Percentiles rank a stretch among this genome's conserved stretches.
Evolutionary conservation across 192 early-diverging fungal genomes (phyloP).

Genomic region (Coemansia interrupta): DNA sequence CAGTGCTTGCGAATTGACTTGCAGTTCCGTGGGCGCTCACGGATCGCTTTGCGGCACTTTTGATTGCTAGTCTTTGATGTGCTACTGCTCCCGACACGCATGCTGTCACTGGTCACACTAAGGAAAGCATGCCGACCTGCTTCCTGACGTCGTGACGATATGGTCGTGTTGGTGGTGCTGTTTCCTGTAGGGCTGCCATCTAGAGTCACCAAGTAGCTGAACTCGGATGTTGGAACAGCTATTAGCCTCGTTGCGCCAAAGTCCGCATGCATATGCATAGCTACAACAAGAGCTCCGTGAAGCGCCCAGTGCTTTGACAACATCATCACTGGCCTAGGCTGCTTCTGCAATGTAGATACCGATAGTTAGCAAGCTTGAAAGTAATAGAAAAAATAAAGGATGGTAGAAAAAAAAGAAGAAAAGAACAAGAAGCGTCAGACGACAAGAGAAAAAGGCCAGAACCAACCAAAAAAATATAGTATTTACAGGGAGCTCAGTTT

Average conservation of each 20-base stretch:
- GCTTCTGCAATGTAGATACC: not conserved
- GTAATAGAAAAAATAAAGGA: no score
- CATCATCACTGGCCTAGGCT: not conserved
- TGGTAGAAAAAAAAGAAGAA: no score
- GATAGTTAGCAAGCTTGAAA: no score
- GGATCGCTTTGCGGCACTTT: conserved; percentile 46
- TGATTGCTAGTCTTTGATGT: not conserved
- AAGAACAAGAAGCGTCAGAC: no score
- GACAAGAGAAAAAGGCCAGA: no score
- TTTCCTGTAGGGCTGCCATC: no score
- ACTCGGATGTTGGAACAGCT: no score
- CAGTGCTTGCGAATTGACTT: conserved; percentile 62
- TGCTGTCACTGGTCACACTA: no score
- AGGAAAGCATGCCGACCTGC: no score
- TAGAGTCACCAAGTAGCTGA: no score
- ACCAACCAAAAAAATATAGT: no score
- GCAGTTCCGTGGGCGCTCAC: conserved; percentile 57
- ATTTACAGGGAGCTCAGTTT: not conserved
- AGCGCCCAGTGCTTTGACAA: not conserved
- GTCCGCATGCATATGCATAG: conserved; percentile 8
- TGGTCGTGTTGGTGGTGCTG: not conserved
- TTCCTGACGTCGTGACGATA: not conserved
- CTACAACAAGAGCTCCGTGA: not conserved
- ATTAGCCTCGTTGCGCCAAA: not conserved
- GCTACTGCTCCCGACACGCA: not conserved